Base-by-base conservation (phyloP, 192 early-diverging fungal genomes). In the Funneliformis mosseae region DNA sequence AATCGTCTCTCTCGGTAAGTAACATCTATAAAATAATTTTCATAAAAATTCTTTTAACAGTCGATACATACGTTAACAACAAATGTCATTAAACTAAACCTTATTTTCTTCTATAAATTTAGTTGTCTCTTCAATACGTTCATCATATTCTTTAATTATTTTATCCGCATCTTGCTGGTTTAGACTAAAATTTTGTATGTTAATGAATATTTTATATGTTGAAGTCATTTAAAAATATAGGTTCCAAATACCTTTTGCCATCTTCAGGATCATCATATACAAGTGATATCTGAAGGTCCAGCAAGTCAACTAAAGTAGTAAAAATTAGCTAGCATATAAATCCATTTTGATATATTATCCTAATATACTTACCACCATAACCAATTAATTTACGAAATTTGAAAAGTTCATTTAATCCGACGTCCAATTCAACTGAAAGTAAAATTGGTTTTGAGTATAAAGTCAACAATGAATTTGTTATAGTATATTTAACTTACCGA, bases 401-500 rank as follows among this genome's bases (percentile, higher is more conserved):
- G 18, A 72, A 72, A 28, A 21, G 1, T 11, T 46, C 70, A 16
- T 72, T 72, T 38, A 68, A 68, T 68, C 70, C 70, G 12, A 72
- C 12, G 43, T 72, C 70, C 41, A 72, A 43, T 7, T 72, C 70
- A 41, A 43, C 70, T 72, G 16, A 23, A 41, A 43, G 1, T 21
- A 39, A n/a, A 72, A 23, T 16, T 66, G 8, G 23, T 25, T 14
- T 66, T 33, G 14, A 66, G 14, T 43, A 72, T 72, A 43, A n/a
- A 16, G 8, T 71, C 39, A 71, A 71, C 11, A 14, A 39, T 12
- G 42, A 72, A n/a, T n/a, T 43, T 71, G 11, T 46, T 46, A n/a
- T 23, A 11, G 28, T 33, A 39, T n/a, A 46, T 33, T 45, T 3
- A 43, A 43, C 70, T 5, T 41, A 72, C 70, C 70, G 16, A 18